Evolutionary conservation across 768 basidiomycete genomes (phyloP).

Genomic region (Fomitopsis pulvina): DNA sequence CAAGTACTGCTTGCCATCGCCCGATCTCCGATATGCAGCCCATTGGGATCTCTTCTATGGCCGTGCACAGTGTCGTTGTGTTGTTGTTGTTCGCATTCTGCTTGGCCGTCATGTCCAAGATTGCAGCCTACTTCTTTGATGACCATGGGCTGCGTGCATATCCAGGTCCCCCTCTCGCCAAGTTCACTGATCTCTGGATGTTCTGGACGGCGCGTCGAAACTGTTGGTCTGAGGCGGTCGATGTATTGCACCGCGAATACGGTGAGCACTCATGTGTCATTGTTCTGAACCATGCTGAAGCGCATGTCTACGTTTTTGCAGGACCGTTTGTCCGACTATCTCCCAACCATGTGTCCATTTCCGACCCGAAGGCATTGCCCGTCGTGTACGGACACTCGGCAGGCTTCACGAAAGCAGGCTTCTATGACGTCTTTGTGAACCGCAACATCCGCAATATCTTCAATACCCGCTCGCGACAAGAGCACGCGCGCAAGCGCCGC

Average conservation of each 20-base stretch:
- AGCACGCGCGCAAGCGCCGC: conserved; percentile 83
- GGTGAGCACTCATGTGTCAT: conserved; percentile 25
- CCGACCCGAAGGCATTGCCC: conserved; percentile 34
- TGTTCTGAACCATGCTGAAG: background rate
- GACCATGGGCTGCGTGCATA: conserved; percentile 8
- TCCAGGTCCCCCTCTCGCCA: conserved; percentile 34
- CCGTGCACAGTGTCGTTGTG: too few species aligned
- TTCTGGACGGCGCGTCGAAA: conserved; percentile 28
- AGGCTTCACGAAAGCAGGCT: conserved; percentile 33
- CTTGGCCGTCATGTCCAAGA: background rate
- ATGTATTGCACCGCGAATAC: conserved; percentile 34
- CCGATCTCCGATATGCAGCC: too few species aligned
- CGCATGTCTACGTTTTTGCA: conserved; percentile 3
- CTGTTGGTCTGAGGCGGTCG: conserved; percentile 28
- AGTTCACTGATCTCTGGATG: conserved; percentile 34
- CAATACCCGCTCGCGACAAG: conserved; percentile 61
- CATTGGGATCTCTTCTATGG: too few species aligned
- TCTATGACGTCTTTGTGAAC: conserved; percentile 27
- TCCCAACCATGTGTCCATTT: conserved; percentile 36
- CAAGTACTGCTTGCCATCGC: too few species aligned
- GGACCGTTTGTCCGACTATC: conserved; percentile 31
- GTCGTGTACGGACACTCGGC: conserved; percentile 37
- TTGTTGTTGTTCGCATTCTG: too few species aligned
- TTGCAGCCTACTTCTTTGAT: background rate
- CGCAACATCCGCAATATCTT: conserved; percentile 46